Conservation (phyloP, 495 filamentous ascomycete species). For the Aspergillus saccharolyticus region DNA sequence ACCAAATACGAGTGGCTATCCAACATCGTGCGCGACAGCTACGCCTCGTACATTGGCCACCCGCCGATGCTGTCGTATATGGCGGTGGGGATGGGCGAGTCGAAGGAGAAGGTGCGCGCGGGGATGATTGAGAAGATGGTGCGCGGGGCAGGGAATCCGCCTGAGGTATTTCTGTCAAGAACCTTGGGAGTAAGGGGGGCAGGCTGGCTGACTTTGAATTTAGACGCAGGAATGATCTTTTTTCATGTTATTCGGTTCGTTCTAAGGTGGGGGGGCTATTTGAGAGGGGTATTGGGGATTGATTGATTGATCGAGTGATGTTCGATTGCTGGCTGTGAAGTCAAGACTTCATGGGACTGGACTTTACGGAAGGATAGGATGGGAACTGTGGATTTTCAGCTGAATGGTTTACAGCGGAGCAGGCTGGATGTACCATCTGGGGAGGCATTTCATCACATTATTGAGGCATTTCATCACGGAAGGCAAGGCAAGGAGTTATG, state of each 20-base stretch:
- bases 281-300: neutral
- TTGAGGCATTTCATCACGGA: no score
- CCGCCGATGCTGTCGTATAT: conserved; percentile 85
- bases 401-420: no score
- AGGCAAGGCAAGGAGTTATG: no score
- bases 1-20: conserved; percentile 93
- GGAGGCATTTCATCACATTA: no score
- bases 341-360: no score
- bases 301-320: no score
- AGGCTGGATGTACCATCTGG: no score
- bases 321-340: no score
- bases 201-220: neutral
- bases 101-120: conserved; percentile 71
- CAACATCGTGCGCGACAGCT: conserved; percentile 84
- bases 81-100: conserved; percentile 79
- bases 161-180: conserved; percentile 44
- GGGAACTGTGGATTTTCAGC: no score
- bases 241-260: no score
- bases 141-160: conserved; percentile 79
- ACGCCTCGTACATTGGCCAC: conserved; percentile 82
- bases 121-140: conserved; percentile 90
- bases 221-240: conserved; percentile 18
- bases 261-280: no score
- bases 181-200: neutral
- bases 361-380: no score